Conservation (phyloP, 768 basidiomycete genomes). For the Tricholoma saponaceum region DNA sequence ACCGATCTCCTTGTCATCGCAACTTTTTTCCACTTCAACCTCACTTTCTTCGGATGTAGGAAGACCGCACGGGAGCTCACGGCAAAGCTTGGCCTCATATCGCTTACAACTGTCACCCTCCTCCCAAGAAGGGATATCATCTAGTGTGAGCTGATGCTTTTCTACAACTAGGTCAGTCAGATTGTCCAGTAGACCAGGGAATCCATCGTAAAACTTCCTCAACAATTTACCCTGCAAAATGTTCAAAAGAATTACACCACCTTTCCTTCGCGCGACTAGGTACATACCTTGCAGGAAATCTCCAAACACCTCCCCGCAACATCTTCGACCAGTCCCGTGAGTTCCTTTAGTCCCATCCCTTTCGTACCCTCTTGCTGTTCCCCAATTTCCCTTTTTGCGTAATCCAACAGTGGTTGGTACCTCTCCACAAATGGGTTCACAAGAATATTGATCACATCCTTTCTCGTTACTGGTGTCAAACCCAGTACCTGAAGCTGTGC, state of each 20-base stretch:
- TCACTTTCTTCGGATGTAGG: not conserved
- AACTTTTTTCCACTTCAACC: not conserved
- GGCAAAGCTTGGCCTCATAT: conserved; percentile 52
- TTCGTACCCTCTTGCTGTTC: conserved; percentile 31
- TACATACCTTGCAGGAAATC: conserved; percentile 51
- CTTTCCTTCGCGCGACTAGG: not conserved
- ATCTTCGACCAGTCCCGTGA: conserved; percentile 50
- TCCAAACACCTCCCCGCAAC: conserved; percentile 57
- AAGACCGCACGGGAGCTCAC: conserved; percentile 37
- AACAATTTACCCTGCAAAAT: conserved; percentile 59
- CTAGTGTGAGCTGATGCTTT: conserved; percentile 48
- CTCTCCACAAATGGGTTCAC: conserved; percentile 69
- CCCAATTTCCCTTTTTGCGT: conserved; percentile 33
- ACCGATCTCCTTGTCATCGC: not conserved
- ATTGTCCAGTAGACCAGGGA: conserved; percentile 36
- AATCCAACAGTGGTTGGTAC: conserved; percentile 47
- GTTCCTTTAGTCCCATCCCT: conserved; percentile 37
- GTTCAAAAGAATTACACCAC: not conserved
- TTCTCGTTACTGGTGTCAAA: conserved; percentile 50
- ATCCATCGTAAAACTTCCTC: conserved; percentile 47
- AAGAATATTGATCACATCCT: conserved; percentile 60
- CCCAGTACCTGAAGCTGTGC: conserved; percentile 52
- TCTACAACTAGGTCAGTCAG: conserved; percentile 45
- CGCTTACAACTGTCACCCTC: conserved; percentile 39
- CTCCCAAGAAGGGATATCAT: conserved; percentile 52